Base-by-base conservation (phyloP, 1,284 basidiomycete genomes). In the Tilletiopsis washingtonensis region DNA sequence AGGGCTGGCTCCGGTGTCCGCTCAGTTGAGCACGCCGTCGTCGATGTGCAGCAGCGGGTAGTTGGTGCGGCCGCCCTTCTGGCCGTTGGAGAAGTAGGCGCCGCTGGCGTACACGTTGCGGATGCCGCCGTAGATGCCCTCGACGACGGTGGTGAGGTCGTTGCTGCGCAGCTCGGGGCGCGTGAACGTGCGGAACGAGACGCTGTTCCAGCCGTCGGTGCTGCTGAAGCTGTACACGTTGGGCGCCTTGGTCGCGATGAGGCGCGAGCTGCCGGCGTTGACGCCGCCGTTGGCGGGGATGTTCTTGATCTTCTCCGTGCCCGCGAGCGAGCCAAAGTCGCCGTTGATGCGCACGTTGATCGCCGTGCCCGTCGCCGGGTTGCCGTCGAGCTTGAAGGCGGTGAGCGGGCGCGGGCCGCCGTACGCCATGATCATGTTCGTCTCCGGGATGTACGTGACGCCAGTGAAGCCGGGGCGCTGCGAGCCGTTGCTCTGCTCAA, bases 381-480 rank as follows among this genome's bases (percentile, higher is more conserved):
- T 54, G 20, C 17, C 25, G 44, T 29, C 48, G 17, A 65, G 49
- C 43, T 64, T 53, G 53, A 69, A 71, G 12, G 57, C 49, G 20
- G 68, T 71, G 4, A 71, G 54, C 2, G 60, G 39, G 9, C 67
- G 58, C 5, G 67, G 67, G n/a, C 68, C 68, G 15, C 68, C 68
- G 32, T 57, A 69, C 5, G 68, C 67, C 20, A 69, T 51, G 5
- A 71, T 32, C 19, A 45, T 19, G 53, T 71, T 64, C 40, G 61
- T 41, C 25, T 49, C 49, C 14, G 64, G 59, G 34, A 62, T 50
- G 47, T 57, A 71, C 0, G 61, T 46, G n/a, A 71, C 50, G 5
- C 68, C 68, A 1, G 67, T 67, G 49, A 64, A 71, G 19, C 68
- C 68, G 4, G 67, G 67, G 3, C 68, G 59, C 38, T 69, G 57